Evolutionary conservation across 2,329 filamentous ascomycete species (phyloP).

Genomic region (Colletotrichum paranaense): DNA sequence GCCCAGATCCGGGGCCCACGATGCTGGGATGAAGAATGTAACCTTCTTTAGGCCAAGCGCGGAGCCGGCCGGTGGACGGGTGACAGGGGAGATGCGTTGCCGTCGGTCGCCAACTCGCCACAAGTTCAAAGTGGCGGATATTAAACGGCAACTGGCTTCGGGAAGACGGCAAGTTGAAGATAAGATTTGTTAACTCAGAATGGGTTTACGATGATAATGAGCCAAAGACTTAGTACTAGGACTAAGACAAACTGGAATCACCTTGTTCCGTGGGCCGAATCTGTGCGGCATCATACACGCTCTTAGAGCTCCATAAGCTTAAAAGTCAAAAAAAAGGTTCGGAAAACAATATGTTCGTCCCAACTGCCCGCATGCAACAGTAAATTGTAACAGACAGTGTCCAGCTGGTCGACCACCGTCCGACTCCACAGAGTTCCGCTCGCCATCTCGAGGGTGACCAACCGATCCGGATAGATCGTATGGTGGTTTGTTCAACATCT

Average conservation of each 20-base stretch:
- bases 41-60: not conserved
- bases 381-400: not conserved
- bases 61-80: not conserved
- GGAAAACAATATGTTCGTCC: not conserved
- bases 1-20: conserved; percentile 7
- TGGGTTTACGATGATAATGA: not conserved
- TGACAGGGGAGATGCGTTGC: not conserved
- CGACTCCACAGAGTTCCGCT: not conserved
- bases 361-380: not conserved
- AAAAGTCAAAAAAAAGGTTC: not conserved
- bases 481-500: not conserved
- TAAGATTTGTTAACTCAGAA: not conserved
- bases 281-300: too few species aligned
- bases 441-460: conserved; percentile 1
- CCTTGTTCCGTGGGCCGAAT: not conserved
- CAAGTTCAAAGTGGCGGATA: not conserved
- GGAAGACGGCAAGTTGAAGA: not conserved
- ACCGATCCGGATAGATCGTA: not conserved
- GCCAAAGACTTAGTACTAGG: not conserved
- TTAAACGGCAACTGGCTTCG: not conserved
- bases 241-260: too few species aligned
- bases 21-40: not conserved
- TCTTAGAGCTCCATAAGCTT: not conserved
- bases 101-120: not conserved
- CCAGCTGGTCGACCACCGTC: not conserved